phyloP scores from a whole-genome alignment of 371 early-diverging fungal genomes.

The Rhizopus sp. region DNA sequence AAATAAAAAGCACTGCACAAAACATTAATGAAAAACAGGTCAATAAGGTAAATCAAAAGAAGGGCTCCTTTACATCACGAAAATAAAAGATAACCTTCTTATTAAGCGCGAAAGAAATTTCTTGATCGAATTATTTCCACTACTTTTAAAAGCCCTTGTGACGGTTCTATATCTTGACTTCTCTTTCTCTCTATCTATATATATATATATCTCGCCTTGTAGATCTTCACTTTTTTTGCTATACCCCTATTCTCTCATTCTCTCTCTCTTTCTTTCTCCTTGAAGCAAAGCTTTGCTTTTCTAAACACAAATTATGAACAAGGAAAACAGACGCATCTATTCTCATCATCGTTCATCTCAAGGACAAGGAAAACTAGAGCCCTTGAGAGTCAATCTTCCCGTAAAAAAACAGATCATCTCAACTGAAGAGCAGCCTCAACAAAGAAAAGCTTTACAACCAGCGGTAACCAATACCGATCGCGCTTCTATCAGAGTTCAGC shows the following conservation, averaged over 20 bases:
- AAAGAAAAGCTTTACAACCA: not conserved
- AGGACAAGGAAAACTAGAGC: not conserved
- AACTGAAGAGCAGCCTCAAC: not conserved
- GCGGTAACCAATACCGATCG: constrained; percentile 1
- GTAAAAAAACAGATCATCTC: not conserved
- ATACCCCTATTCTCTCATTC: constrained; percentile 62
- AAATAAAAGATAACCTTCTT: too few relatives aligned
- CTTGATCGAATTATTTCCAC: too few relatives aligned
- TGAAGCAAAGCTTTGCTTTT: too few relatives aligned
- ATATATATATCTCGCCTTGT: not conserved
- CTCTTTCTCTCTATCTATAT: too few relatives aligned
- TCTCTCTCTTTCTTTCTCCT: constrained; percentile 49
- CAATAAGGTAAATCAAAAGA: too few relatives aligned
- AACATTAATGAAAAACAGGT: too few relatives aligned
- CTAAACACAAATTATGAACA: constrained; percentile 47
- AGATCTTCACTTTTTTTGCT: constrained; percentile 28
- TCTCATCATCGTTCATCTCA: not conserved
- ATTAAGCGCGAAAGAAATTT: too few relatives aligned
- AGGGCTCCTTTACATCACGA: too few relatives aligned
- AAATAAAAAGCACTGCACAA: too few relatives aligned
- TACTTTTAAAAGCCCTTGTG: too few relatives aligned
- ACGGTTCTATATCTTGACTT: too few relatives aligned
- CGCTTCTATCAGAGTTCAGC: not conserved
- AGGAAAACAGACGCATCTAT: constrained; percentile 53
- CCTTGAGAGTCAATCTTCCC: not conserved